phyloP scores from a whole-genome alignment of 352 stramenopile species.

The Phytophthora pluvialis region DNA sequence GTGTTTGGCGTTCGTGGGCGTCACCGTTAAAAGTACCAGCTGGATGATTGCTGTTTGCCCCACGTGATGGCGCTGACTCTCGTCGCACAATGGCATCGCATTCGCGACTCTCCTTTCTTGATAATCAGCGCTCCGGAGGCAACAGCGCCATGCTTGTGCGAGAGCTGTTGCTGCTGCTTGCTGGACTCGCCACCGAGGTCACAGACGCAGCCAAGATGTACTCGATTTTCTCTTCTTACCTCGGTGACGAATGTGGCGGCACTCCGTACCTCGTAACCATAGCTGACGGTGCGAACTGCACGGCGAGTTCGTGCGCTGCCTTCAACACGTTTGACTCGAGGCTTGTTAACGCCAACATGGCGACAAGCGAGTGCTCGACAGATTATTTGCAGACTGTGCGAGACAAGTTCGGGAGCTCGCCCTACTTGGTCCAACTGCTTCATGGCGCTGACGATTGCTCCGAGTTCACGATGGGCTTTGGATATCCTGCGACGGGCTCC shows the following conservation, averaged over 20 bases:
- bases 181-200: background rate
- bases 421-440: slow-evolving; percentile 17
- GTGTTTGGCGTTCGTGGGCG: too few relatives aligned
- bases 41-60: background rate
- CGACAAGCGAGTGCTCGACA: slow-evolving; percentile 11
- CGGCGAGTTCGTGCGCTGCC: background rate
- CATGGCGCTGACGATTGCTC: slow-evolving; percentile 14
- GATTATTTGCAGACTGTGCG: slow-evolving; percentile 13
- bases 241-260: slow-evolving; percentile 17
- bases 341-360: slow-evolving; percentile 9
- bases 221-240: slow-evolving; percentile 10
- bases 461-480: background rate
- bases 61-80: background rate
- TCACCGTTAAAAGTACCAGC: background rate
- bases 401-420: slow-evolving; percentile 15
- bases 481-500: slow-evolving; percentile 10
- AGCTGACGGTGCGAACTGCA: slow-evolving; percentile 8
- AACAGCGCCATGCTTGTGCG: background rate
- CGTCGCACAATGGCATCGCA: background rate
- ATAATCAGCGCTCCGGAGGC: background rate
- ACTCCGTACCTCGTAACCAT: slow-evolving; percentile 9
- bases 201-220: slow-evolving; percentile 1
- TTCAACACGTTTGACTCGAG: background rate
- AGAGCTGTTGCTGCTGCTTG: background rate
- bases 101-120: too few relatives aligned